phyloP scores from a whole-genome alignment of 306 rosid genomes.

The Malus domestica region ASM211411v1 NC_041799.1:3624001-3624500 shows the following conservation, averaged over 20 bases:
- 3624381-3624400: conserved; percentile 97
- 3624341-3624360: conserved; percentile 9
- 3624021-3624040: conserved; percentile 77
- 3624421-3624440: conserved; percentile 69
- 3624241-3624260: conserved; percentile 3
- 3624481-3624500: conserved; percentile 98
- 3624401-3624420: conserved; percentile 80
- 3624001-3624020: conserved; percentile 89
- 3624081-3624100: conserved; percentile 89
- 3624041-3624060: conserved; percentile 90
- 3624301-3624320: neutral
- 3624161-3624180: neutral
- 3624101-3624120: conserved; percentile 99
- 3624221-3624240: neutral
- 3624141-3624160: conserved; percentile 7
- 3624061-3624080: conserved; percentile 93
- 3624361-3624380: conserved; percentile 46
- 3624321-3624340: conserved; percentile 3
- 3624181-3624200: neutral
- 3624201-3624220: conserved; percentile 9
- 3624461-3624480: conserved; percentile 91
- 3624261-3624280: neutral
- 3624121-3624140: neutral
- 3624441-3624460: conserved; percentile 76
- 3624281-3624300: neutral